Percentiles rank a stretch among this genome's conserved stretches.
Evolutionary conservation across 1,284 basidiomycete species (phyloP).

Genomic region (Malassezia psittaci): DNA sequence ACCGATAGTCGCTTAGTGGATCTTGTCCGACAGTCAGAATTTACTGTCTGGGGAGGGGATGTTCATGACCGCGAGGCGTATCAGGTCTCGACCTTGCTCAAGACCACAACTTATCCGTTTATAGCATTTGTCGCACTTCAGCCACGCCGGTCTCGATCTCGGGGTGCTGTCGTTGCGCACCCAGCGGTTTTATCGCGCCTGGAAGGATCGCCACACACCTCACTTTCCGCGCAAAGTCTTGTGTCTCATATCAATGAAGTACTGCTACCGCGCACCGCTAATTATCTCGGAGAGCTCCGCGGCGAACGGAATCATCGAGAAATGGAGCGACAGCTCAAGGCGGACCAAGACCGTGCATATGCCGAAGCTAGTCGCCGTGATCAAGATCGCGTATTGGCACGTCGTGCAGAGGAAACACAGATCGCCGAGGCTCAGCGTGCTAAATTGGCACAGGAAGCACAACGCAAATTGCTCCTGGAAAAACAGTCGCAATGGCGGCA

Average conservation of each 20-base stretch:
- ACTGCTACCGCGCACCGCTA: constrained; percentile 27
- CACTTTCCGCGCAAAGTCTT: constrained; percentile 23
- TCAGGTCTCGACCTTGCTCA: constrained; percentile 72
- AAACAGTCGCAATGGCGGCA: constrained; percentile 21
- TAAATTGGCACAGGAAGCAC: neutral
- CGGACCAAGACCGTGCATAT: constrained; percentile 36
- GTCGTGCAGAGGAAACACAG: constrained; percentile 22
- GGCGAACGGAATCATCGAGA: constrained; percentile 24
- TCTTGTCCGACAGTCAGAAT: constrained; percentile 59
- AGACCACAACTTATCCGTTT: constrained; percentile 81
- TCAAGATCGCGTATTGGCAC: constrained; percentile 22
- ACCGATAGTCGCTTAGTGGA: constrained; percentile 63
- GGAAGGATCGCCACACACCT: constrained; percentile 28
- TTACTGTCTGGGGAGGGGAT: constrained; percentile 75
- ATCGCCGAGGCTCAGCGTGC: constrained; percentile 16
- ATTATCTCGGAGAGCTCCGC: constrained; percentile 27
- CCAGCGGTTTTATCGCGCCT: constrained; percentile 33
- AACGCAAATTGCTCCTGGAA: neutral
- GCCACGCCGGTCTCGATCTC: constrained; percentile 50
- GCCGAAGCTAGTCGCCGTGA: constrained; percentile 28
- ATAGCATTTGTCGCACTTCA: constrained; percentile 80
- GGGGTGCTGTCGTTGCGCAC: constrained; percentile 10
- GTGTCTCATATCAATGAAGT: constrained; percentile 30
- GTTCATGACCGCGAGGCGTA: constrained; percentile 70
- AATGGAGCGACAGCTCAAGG: constrained; percentile 30